These are phyloP conservation scores for Cladorrhinum sp. DNA, from an alignment of 2,329 filamentous ascomycete species.

Conservation along the genomic window DNA sequence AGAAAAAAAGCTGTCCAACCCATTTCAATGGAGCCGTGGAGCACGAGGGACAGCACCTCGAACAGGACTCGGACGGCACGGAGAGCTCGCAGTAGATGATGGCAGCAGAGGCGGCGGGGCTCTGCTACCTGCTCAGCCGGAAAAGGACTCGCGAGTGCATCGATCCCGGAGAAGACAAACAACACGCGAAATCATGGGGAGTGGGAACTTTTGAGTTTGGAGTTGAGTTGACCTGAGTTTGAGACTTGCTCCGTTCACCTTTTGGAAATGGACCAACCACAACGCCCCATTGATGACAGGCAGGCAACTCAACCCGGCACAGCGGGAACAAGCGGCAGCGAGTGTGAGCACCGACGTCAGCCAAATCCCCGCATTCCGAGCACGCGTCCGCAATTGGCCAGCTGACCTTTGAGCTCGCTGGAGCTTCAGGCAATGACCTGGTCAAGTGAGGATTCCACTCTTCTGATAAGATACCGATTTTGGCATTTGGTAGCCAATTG, in stretches of 20 bases:
- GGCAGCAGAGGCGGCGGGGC: conserved; percentile 15
- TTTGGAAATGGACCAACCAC: conserved; percentile 11
- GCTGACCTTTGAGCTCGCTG: neutral
- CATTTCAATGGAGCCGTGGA: conserved; percentile 36
- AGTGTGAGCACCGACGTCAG: conserved; percentile 2
- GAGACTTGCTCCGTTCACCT: neutral
- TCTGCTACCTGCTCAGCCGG: conserved; percentile 25
- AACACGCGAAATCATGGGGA: conserved; percentile 1
- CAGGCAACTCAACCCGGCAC: conserved; percentile 6
- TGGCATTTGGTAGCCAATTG: neutral
- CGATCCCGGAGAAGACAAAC: conserved; percentile 12
- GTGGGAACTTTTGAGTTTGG: neutral
- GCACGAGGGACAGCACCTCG: neutral
- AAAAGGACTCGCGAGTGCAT: conserved; percentile 21
- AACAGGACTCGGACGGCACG: neutral
- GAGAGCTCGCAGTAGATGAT: conserved; percentile 5
- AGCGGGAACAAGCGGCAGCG: conserved; percentile 3
- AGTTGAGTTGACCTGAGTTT: conserved; percentile 7
- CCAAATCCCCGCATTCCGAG: neutral
- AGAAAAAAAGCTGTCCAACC: conserved; percentile 60
- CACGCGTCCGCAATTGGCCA: neutral
- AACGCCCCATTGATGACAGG: conserved; percentile 4
- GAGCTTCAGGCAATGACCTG: neutral
- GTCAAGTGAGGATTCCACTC: neutral
- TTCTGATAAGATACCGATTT: neutral